Evolutionary conservation across 331 rosid genomes (phyloP).

Genomic region (Rhamnella rubrinervis): DNA sequence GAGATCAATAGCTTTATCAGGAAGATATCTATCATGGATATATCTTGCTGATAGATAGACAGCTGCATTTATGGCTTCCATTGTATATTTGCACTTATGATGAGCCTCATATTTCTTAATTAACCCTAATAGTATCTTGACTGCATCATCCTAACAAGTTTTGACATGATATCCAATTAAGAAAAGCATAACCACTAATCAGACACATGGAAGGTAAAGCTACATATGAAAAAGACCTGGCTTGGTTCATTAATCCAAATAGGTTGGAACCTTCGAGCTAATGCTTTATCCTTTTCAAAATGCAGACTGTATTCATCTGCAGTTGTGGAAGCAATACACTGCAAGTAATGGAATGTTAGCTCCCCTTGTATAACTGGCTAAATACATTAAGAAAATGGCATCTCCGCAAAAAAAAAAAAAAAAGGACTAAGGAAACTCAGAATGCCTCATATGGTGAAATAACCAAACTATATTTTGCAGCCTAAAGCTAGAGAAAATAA

Average conservation of each 20-base stretch:
- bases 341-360: constrained; percentile 31
- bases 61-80: constrained; percentile 78
- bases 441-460: background rate
- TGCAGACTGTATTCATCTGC: constrained; percentile 73
- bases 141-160: constrained; percentile 59
- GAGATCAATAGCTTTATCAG: constrained; percentile 96
- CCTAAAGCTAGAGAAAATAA: background rate
- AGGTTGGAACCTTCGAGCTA: constrained; percentile 88
- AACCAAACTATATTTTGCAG: background rate
- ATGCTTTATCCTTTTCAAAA: constrained; percentile 83
- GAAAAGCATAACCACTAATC: constrained; percentile 8
- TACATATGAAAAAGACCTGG: constrained; percentile 52
- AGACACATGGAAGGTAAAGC: constrained; percentile 18
- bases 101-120: constrained; percentile 78
- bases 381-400: background rate
- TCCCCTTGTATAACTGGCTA: constrained; percentile 10
- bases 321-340: constrained; percentile 94
- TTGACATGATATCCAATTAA: constrained; percentile 25
- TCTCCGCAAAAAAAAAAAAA: no score
- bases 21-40: constrained; percentile 85
- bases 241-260: constrained; percentile 81
- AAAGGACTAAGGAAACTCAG: no score
- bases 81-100: constrained; percentile 81
- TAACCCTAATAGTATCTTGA: constrained; percentile 67
- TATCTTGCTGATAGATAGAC: constrained; percentile 82